These are phyloP conservation scores for Croton laevigatus DNA, from an alignment of 441 rosid species.

Conservation along the genomic window DNA sequence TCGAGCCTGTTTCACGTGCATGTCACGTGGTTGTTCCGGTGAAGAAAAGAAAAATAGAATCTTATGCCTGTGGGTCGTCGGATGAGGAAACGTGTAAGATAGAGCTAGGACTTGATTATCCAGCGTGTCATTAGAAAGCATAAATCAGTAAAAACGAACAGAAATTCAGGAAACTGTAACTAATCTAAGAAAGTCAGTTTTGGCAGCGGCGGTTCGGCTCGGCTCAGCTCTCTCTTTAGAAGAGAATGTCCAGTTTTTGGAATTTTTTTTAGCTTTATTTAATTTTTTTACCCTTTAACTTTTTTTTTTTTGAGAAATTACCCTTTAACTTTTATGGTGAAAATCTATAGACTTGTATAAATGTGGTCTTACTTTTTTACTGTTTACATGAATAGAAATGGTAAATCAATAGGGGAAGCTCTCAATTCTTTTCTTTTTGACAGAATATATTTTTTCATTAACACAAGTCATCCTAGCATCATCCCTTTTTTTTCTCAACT, in stretches of 20 bases:
- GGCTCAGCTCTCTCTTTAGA: slow-evolving; percentile 23
- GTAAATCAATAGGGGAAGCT: slow-evolving; percentile 26
- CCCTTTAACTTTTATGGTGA: slow-evolving; percentile 5
- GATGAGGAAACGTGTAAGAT: slow-evolving; percentile 39
- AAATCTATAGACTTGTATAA: slow-evolving; percentile 29
- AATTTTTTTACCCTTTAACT: not conserved
- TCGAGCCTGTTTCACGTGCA: slow-evolving; percentile 28
- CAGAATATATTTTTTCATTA: no score
- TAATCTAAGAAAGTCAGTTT: slow-evolving; percentile 26
- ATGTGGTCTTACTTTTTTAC: slow-evolving; percentile 19
- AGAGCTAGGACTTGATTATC: slow-evolving; percentile 38
- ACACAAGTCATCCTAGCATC: no score
- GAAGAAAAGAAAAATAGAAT: slow-evolving; percentile 49
- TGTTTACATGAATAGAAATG: slow-evolving; percentile 8
- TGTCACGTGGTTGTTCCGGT: slow-evolving; percentile 33
- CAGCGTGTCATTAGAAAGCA: slow-evolving; percentile 17
- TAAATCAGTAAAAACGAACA: not conserved
- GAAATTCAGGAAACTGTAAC: not conserved
- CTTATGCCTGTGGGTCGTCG: slow-evolving; percentile 16
- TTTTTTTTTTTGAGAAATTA: no score
- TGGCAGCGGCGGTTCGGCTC: slow-evolving; percentile 31
- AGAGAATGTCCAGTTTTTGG: slow-evolving; percentile 12
- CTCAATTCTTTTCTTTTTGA: no score
- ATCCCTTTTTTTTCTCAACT: no score
- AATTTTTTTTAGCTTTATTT: not conserved